A percentile compares a stretch with the other conserved stretches of the same genome.
Conservation (phyloP, 2,329 filamentous ascomycete genomes). For the Pestalotiopsis sp. region DNA sequence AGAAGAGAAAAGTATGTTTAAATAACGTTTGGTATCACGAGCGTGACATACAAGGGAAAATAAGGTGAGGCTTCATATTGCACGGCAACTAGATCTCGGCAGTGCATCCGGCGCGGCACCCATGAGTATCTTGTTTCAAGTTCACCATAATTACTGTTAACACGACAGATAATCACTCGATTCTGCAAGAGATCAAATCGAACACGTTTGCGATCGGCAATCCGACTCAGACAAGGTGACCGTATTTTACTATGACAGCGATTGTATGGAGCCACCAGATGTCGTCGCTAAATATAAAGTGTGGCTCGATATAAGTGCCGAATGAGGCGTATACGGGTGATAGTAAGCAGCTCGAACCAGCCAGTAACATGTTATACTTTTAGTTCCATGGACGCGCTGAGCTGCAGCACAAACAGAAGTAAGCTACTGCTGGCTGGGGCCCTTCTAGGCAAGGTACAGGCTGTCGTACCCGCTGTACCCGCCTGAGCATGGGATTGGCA, state of each 20-base stretch:
- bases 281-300: neutral
- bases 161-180: neutral
- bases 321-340: neutral
- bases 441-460: no score
- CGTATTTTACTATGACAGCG: neutral
- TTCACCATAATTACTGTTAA: neutral
- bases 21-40: neutral
- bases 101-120: neutral
- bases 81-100: neutral
- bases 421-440: neutral
- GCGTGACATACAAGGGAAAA: neutral
- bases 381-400: neutral
- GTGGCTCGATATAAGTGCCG: neutral
- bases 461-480: no score
- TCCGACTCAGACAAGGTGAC: neutral
- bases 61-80: neutral
- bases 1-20: neutral
- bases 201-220: neutral
- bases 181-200: neutral
- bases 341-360: neutral
- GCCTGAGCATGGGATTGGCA: no score
- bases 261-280: neutral
- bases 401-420: neutral
- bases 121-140: neutral
- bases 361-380: neutral